Evolutionary conservation across 2,329 filamentous ascomycete genomes (phyloP).

Genomic region (Talaromyces sp.): DNA sequence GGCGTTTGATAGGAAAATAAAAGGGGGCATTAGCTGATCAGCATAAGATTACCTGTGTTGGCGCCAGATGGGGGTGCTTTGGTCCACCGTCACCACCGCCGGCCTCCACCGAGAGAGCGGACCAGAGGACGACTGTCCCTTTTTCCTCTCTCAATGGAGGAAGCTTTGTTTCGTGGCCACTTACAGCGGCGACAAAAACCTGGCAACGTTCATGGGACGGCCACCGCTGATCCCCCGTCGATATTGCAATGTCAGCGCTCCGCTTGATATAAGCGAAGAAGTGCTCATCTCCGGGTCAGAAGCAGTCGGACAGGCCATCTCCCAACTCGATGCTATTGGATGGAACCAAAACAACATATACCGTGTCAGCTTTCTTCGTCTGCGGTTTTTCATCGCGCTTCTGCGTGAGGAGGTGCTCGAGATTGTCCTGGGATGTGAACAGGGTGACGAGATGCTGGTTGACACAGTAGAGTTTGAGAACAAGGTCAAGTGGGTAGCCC

Average conservation of each 20-base stretch:
- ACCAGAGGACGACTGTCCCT: slow-evolving; percentile 24
- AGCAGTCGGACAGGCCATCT: neutral
- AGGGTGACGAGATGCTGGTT: neutral
- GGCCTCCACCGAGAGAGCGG: slow-evolving; percentile 44
- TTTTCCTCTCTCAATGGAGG: slow-evolving; percentile 40
- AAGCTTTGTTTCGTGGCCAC: slow-evolving; percentile 38
- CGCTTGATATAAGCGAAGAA: slow-evolving; percentile 28
- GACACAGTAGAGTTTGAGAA: neutral
- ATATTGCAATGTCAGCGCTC: slow-evolving; percentile 38
- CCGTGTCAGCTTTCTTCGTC: neutral
- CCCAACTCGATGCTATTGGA: neutral
- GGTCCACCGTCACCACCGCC: slow-evolving; percentile 44
- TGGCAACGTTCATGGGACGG: slow-evolving; percentile 48
- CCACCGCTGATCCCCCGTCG: slow-evolving; percentile 44
- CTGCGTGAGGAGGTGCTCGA: neutral
- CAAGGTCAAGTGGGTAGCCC: neutral
- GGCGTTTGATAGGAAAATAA: too few species aligned
- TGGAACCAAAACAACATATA: neutral
- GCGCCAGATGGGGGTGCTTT: slow-evolving; percentile 45
- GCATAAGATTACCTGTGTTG: slow-evolving; percentile 21
- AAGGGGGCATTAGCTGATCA: too few species aligned
- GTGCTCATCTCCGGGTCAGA: slow-evolving; percentile 20
- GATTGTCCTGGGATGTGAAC: neutral
- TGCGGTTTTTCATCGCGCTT: neutral
- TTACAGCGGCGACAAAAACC: slow-evolving; percentile 45